Base-by-base conservation (phyloP, 441 rosid species). In the Populus trichocarpa region DNA sequence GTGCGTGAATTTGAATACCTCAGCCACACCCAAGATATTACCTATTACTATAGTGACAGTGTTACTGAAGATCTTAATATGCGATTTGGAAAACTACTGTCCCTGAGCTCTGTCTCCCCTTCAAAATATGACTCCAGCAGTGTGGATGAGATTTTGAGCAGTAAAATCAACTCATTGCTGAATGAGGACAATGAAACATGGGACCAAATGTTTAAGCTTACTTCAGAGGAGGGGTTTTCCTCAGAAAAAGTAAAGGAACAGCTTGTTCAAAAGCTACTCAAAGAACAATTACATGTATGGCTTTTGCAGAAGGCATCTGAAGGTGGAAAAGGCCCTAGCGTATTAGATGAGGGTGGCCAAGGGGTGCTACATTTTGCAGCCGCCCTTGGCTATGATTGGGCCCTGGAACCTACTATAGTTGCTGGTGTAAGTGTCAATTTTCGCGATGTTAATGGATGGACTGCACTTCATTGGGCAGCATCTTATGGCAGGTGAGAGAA, bases 381-480 rank as follows among this genome's bases (percentile, higher is more conserved):
- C 83, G 93, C 97, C 77, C 92, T 95, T 79, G 98, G 94, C 71
- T 95, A 92, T 87, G 95, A 93, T 78, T 93, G 98, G 98, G 99
- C 96, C 71, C 84, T 92, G 66, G 92, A 90, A 78, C 98, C 98
- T 35, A 93, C 92, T 10, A 80, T 89, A 73, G 71, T 85, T 69
- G 89, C 97, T 2, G 99, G 99, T 78, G 98, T 93, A 73, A 93
- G 86, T 80, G 89, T 91, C 78, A 90, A 95, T 82, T 95, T 93
- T 80, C 94, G 99, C 6, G 99, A 95, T 78, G 86, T 81, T 23
- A 92, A 92, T 83, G 99, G 99, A 40, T 95, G 99, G 99, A 95
- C 98, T 50, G 99, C 97, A 77, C 98, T 95, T 83, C 99, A 95
- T 73, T 95, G 99, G 99, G 99, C 99, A 59, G 99, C 99, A 76